Percentiles rank a stretch among this genome's conserved stretches.
Evolutionary conservation across 2,329 filamentous ascomycete genomes (phyloP).

Genomic region (Fusarium hainanense): DNA sequence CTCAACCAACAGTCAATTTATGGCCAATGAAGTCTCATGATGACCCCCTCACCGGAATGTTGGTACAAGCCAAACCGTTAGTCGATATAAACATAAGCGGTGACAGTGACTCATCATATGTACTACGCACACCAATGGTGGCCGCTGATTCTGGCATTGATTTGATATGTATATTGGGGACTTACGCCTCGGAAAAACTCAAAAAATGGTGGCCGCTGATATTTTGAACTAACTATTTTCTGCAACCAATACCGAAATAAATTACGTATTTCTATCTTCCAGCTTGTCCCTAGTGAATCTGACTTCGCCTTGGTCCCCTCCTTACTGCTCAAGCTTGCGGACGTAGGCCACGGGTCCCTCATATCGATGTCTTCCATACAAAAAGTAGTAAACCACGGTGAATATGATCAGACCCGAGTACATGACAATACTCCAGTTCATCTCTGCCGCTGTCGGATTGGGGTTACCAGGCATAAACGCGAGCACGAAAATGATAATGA

Average conservation of each 20-base stretch:
- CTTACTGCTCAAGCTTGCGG: slow-evolving; percentile 21
- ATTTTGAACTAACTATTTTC: background rate
- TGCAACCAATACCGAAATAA: fast-evolving
- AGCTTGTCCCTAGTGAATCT: too few relatives aligned
- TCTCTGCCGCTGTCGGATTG: slow-evolving; percentile 22
- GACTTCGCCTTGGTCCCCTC: too few relatives aligned
- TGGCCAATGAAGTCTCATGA: background rate
- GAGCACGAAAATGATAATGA: slow-evolving; percentile 35
- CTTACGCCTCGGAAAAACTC: too few relatives aligned
- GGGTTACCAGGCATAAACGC: slow-evolving; percentile 41
- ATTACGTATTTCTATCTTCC: background rate
- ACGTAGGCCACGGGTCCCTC: slow-evolving; percentile 37
- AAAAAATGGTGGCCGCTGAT: background rate
- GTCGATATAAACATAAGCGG: background rate
- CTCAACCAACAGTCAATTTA: background rate
- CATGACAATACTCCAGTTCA: slow-evolving; percentile 42
- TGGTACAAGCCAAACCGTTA: background rate
- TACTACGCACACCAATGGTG: background rate
- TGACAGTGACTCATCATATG: background rate
- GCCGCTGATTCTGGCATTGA: too few relatives aligned
- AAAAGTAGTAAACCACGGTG: slow-evolving; percentile 28
- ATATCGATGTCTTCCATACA: slow-evolving; percentile 30
- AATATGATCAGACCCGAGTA: slow-evolving; percentile 18
- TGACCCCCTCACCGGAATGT: background rate
- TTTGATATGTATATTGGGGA: too few relatives aligned